Evolutionary conservation across 2,329 filamentous ascomycete genomes (phyloP).

Genomic region (Trichoderma oligosporum): DNA sequence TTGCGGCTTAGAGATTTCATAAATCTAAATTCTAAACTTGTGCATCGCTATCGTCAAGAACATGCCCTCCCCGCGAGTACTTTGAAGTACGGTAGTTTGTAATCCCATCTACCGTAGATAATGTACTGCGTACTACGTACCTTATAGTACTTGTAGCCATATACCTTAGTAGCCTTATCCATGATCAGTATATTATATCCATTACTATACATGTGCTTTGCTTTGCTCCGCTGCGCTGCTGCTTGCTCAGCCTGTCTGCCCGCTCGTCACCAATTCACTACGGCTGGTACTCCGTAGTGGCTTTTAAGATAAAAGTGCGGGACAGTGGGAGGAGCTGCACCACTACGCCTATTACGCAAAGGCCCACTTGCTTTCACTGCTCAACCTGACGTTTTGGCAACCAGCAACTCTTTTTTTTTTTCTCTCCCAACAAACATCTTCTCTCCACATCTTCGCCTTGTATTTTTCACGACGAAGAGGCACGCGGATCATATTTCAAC

Average conservation of each 20-base stretch:
- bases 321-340: slow-evolving; percentile 21
- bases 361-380: slow-evolving; percentile 35
- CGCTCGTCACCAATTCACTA: slow-evolving; percentile 5
- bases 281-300: background rate
- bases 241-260: slow-evolving; percentile 4
- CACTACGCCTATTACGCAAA: slow-evolving; percentile 37
- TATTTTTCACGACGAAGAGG: slow-evolving; percentile 9
- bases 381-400: slow-evolving; percentile 38
- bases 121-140: no score
- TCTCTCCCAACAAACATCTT: slow-evolving; percentile 22
- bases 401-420: slow-evolving; percentile 23
- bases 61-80: slow-evolving; percentile 3
- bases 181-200: no score
- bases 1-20: background rate
- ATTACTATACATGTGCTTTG: no score
- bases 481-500: background rate
- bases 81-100: no score
- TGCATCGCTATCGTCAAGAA: slow-evolving; percentile 9
- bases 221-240: background rate
- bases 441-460: slow-evolving; percentile 19
- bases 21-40: background rate
- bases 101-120: no score
- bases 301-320: slow-evolving; percentile 18
- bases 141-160: no score
- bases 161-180: no score